Base-by-base conservation (phyloP, 768 basidiomycete genomes). In the Mycena vitilis region DNA sequence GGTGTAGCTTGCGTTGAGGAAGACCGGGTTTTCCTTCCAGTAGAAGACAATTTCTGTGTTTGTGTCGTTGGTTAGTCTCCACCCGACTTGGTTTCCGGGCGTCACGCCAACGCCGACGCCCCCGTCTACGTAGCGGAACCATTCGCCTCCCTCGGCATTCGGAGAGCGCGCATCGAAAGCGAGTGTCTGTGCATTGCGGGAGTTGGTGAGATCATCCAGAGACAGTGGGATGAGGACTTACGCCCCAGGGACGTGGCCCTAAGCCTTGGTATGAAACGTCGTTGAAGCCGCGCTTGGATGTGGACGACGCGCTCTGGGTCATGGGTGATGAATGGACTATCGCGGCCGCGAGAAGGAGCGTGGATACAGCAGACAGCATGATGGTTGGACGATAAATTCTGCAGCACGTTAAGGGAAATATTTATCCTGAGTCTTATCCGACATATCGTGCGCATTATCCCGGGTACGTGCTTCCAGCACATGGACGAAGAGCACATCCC, bases 111-210 rank as follows among this genome's bases (percentile, higher is more conserved):
- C 52, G 52, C 52, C 52, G 7, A 16, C 7, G 34, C 52, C 52
- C 34, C 52, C 52, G 34, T 54, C 52, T 20, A 54, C 52, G 52
- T 34, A 37, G 52, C 16, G 44, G 44, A 45, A 45, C 44, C 44
- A 45, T 45, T 45, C 15, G 44, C 15, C 44, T 6, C 18, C 18
- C 44, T 9, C 18, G 15, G 44, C 44, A 16, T 45, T 13, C 13
- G 44, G 44, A 45, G 44, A 16, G 18, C 44, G 44, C 10, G 44
- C 44, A 20, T 45, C 44, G 44, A 16, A 45, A 45, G 13, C 44
- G 18, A 45, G 12, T 13, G 44, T 45, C 44, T 45, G 44, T 45
- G 18, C 44, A 20, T 45, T 16, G 13, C 4, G 18, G 15, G 6
- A 30, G 30, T 45, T 18, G 15, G 40, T 45, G 6, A 45, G 44